Base-by-base conservation (phyloP, 2,329 filamentous ascomycete species). In the Cladophialophora bantiana region DNA sequence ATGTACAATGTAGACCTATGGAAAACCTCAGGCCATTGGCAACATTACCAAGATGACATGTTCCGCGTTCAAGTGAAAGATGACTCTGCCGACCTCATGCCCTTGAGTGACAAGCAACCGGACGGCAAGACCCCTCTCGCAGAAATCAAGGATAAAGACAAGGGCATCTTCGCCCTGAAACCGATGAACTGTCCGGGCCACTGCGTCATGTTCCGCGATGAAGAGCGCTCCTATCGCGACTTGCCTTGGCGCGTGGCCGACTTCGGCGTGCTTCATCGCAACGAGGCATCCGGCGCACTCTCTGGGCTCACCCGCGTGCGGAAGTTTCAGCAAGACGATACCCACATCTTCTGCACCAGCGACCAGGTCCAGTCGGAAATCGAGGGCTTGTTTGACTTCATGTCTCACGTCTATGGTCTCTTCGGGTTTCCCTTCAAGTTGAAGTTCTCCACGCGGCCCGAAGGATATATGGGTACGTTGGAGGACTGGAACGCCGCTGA, bases 171-270 rank as follows among this genome's bases (percentile, higher is more conserved):
- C 83, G 93, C 89, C 15, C 82, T 98, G 59, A 98, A 98, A 83
- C 94, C 94, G 34, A 98, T 98, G 95, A 98, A 98, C 83, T 99
- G 95, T 81, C 95, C 95, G 3, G 93, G 93, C 34, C 94, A 98
- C 80, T 96, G 92, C 79, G 82, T 95, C 71, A 90, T 97, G 75
- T 72, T 97, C 78, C 88, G 86, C 58, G 90, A 94, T 78, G 87
- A 91, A 62, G 91, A 92, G 75, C 87, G 92, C 74, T 95, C 90
- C 79, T 97, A 98, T 80, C 86, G 91, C 74, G 93, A 98, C 74
- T 83, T 99, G 66, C 95, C 95, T 34, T 90, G 96, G 81, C 87
- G 95, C 75, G 91, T 97, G 81, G 94, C 95, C 59, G 95, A 99
- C 78, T 98, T 98, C 79, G 94, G 94, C 78, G 92, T 96, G 32